Evolutionary conservation across 345 rosid species (phyloP), one percentile per base, ranked within the genome.

Genomic region (Laguncularia racemosa): DNA sequence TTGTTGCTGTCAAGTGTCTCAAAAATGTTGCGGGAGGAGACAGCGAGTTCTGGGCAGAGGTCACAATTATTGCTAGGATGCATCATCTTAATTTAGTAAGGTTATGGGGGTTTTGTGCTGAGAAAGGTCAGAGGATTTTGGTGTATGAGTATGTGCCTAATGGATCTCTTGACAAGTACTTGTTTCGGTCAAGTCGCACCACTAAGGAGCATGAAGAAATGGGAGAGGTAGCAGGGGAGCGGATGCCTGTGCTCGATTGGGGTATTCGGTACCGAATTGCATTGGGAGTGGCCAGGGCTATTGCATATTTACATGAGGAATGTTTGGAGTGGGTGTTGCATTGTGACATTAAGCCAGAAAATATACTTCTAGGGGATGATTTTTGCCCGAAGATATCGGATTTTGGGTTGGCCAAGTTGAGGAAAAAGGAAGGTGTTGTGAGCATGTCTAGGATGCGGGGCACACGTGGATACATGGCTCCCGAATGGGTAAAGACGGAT

Each of bases 241-340:
- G 46, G 2, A 70, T 60, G 16, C 64, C 78, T 9, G 33, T 70
- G 21, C 78, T 83, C 0, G 84, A 85, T 46, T 85, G 87, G 89
- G 62, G 69, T 59, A 70, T 84, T 44, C 76, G 85, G 53, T 78
- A 78, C 46, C 64, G 89, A 44, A 81, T 85, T 7, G 85, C 86
- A 17, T 75, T 81, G 12, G 89, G 93, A 16, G 77, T 85, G 57
- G 89, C 93, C 20, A 60, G 82, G 40, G 86, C 84, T 13, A 75
- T 85, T n/a, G 87, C 89, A n/a, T 81, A 83, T 52, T 73, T 83
- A 48, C 95, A 86, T 19, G 87, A 85, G 59, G 86, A 83, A 69
- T 83, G 89, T 65, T 71, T 85, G 21, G 79, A 83, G 59, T 83
- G 84, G 80, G 86, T 85, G 12, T 65, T 85, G 16, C 93, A 85